phyloP scores from a whole-genome alignment of 768 basidiomycete genomes.

The Russula virescens region DNA sequence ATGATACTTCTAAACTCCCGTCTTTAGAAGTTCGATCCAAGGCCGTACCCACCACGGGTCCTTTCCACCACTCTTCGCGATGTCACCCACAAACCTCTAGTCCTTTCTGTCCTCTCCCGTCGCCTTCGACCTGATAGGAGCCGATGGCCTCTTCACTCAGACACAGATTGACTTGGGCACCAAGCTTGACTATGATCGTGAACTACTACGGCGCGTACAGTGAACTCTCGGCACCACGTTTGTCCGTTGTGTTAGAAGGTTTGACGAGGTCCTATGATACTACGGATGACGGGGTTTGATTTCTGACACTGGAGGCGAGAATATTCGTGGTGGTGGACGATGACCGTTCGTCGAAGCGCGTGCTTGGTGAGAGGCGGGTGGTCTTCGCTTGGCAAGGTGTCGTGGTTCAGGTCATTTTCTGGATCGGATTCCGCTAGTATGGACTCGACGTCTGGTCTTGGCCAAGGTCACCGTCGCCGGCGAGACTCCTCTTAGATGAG shows the following conservation, averaged over 20 bases:
- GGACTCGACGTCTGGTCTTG: slow-evolving; percentile 43
- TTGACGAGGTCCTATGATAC: no score
- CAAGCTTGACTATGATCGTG: slow-evolving; percentile 71
- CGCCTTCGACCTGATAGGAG: slow-evolving; percentile 49
- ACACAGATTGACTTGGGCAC: slow-evolving; percentile 88
- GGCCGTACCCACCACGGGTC: slow-evolving; percentile 10
- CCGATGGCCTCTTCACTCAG: slow-evolving; percentile 72
- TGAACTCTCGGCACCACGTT: slow-evolving; percentile 46
- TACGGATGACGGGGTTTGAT: no score
- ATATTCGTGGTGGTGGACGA: no score
- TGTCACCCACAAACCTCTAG: neutral
- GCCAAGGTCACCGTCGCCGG: slow-evolving; percentile 21
- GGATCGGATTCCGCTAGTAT: slow-evolving; percentile 43
- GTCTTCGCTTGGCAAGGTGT: no score
- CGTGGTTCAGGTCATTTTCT: slow-evolving; percentile 9
- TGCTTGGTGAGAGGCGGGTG: no score
- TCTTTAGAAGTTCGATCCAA: neutral
- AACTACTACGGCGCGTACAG: slow-evolving; percentile 60
- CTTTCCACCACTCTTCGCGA: no score
- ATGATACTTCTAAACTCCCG: slow-evolving; percentile 9
- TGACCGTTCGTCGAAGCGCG: no score
- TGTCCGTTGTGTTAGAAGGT: no score
- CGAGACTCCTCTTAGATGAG: no score
- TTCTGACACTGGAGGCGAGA: no score
- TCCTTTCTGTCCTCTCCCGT: neutral